A percentile compares a stretch with the other conserved stretches of the same genome.
phyloP scores from a whole-genome alignment of 495 filamentous ascomycete species.

The Pseudevernia furfuracea region DNA sequence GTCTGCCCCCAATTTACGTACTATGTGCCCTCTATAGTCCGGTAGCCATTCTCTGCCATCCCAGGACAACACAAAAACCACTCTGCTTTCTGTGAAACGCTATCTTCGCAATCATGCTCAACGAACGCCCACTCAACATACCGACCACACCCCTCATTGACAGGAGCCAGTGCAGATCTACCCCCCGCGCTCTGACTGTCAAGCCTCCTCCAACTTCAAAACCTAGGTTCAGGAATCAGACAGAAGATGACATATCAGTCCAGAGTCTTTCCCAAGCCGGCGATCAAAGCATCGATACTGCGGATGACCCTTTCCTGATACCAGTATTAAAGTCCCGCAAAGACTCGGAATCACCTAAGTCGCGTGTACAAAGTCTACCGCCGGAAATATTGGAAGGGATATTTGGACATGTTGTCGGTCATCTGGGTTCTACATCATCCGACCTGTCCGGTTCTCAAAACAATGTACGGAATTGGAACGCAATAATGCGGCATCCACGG shows the following conservation, averaged over 20 bases:
- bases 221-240: constrained; percentile 19
- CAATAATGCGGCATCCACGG: constrained; percentile 57
- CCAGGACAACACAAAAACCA: neutral
- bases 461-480: constrained; percentile 51
- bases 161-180: constrained; percentile 16
- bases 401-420: constrained; percentile 60
- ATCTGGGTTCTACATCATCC: constrained; percentile 50
- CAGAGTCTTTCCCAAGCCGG: constrained; percentile 21
- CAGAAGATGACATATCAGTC: constrained; percentile 28
- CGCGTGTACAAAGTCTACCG: constrained; percentile 43
- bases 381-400: constrained; percentile 66
- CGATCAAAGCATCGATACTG: constrained; percentile 16
- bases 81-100: neutral
- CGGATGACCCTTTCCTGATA: constrained; percentile 15
- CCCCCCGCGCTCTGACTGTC: constrained; percentile 18
- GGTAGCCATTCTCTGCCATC: neutral
- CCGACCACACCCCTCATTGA: constrained; percentile 15
- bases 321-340: constrained; percentile 2
- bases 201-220: constrained; percentile 20
- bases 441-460: constrained; percentile 38
- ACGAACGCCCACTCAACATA: constrained; percentile 11
- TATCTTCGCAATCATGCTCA: constrained; percentile 3
- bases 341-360: constrained; percentile 15
- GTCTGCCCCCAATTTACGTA: neutral
- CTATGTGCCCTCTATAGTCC: neutral